Evolutionary conservation across 768 basidiomycete species (phyloP).

Genomic region (Panellus pusillus): DNA sequence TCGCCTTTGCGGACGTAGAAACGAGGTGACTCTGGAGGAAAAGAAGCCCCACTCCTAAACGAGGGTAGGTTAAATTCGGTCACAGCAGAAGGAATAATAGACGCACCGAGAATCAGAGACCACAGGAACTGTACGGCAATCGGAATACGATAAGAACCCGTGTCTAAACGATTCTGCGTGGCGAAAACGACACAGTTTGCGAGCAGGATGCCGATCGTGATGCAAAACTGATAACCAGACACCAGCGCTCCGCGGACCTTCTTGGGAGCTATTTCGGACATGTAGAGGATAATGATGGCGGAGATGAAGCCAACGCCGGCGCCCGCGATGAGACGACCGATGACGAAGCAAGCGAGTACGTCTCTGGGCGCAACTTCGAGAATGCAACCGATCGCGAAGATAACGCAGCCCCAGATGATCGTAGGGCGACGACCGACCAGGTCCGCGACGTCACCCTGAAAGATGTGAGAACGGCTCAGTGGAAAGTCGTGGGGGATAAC

Average conservation of each 20-base stretch:
- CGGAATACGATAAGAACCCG: conserved; percentile 67
- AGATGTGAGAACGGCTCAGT: not conserved
- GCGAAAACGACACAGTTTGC: conserved; percentile 69
- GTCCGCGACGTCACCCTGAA: conserved; percentile 34
- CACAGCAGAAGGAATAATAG: no score
- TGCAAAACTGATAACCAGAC: conserved; percentile 68
- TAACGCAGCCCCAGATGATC: conserved; percentile 60
- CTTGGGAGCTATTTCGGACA: conserved; percentile 33
- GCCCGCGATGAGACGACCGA: conserved; percentile 78
- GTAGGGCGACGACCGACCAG: conserved; percentile 56
- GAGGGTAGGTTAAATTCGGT: no score
- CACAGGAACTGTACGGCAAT: conserved; percentile 79
- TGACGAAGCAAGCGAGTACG: conserved; percentile 26
- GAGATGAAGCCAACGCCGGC: conserved; percentile 80
- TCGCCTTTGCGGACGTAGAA: conserved; percentile 4
- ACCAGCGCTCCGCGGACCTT: conserved; percentile 72
- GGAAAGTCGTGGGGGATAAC: conserved; percentile 30
- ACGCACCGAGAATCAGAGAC: conserved; percentile 62
- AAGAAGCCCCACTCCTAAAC: conserved; percentile 52
- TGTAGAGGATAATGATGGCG: conserved; percentile 52
- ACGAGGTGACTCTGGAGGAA: conserved; percentile 77
- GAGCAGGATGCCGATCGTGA: conserved; percentile 74
- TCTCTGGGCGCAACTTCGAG: conserved; percentile 59
- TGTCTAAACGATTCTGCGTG: conserved; percentile 51
- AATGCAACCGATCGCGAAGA: conserved; percentile 65